Conservation (phyloP, 2,329 filamentous ascomycete genomes). For the Zymoseptoria crescenta region DNA sequence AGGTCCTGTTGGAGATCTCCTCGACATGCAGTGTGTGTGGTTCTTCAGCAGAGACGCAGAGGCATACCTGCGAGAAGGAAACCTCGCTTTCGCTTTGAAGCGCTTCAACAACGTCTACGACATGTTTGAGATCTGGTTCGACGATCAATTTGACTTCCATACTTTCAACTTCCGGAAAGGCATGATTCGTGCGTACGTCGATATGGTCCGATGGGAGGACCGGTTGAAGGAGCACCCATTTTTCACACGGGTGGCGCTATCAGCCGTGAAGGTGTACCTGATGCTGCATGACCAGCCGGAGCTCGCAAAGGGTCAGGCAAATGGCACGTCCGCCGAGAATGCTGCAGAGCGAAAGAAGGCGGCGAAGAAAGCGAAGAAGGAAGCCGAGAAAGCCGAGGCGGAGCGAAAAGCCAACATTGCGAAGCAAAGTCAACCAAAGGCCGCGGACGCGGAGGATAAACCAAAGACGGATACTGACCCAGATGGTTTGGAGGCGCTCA, state of each 20-base stretch:
- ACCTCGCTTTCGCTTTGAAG: constrained; percentile 80
- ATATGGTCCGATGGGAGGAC: constrained; percentile 97
- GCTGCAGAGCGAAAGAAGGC: constrained; percentile 71
- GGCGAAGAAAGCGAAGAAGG: constrained; percentile 66
- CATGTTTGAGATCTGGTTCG: constrained; percentile 96
- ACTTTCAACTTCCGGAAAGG: constrained; percentile 95
- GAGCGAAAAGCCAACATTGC: constrained; percentile 53
- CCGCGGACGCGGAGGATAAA: constrained; percentile 50
- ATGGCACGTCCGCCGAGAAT: constrained; percentile 65
- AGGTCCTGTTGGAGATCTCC: constrained; percentile 79
- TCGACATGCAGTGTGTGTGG: constrained; percentile 99
- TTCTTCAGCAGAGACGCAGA: constrained; percentile 92
- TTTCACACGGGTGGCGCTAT: constrained; percentile 74
- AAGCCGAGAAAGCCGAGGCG: constrained; percentile 70
- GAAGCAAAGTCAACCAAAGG: constrained; percentile 47
- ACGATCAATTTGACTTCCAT: constrained; percentile 99
- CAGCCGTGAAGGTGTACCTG: constrained; percentile 73
- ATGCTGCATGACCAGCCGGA: constrained; percentile 68
- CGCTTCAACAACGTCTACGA: constrained; percentile 80
- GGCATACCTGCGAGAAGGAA: constrained; percentile 73
- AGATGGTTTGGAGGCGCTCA: constrained; percentile 61
- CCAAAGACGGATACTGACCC: constrained; percentile 93
- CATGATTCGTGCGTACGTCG: constrained; percentile 86
- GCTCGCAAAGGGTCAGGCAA: constrained; percentile 55
- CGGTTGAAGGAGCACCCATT: constrained; percentile 85